Evolutionary conservation across 78 protist species (phyloP), one percentile per base, ranked within the genome.

Genomic region (Cavenderia fasciculata): DNA sequence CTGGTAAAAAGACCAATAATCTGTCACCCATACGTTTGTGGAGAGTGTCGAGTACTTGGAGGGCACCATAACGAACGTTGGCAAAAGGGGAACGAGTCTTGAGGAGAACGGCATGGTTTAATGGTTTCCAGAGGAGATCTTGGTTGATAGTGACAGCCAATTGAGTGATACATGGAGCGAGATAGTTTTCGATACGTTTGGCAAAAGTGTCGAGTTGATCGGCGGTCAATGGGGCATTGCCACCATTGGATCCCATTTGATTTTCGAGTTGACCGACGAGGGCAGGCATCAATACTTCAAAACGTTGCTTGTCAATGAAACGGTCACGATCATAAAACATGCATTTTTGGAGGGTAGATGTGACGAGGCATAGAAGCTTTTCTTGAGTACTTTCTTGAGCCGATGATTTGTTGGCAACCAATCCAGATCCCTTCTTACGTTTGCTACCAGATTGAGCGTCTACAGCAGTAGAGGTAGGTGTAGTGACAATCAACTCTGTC

Each of bases 1-100:
- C 96, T n/a, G 96, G 96, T 65, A 94, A 61, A 33, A 92, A 52
- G 4, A 70, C 19, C 44, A 92, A 41, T 25, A 86, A 56, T 85
- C 85, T 85, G 43, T 94, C 96, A 29, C 95, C 95, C 62, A 94
- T 33, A 19, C 90, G 92, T 62, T 44, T 65, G 74, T 89, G 91
- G 4, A 94, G 57, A 44, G 85, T 85, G 25, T 89, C 59, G 43
- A 71, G 43, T 3, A 65, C 91, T 1, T 34, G 11, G 33, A 89
- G 38, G 18, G 94, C 88, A 18, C 82, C 85, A 8, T 41, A 31
- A 21, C 94, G 92, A 33, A 70, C 86, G 31, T 51, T 25, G 18
- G 86, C 59, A 10, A 61, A 74, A 29, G 70, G 88, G 25, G 61
- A 27, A n/a, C 96, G 49, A 16, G 96, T 94, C 77, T 70, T 84